These are phyloP conservation scores for Mollisia scopiformis DNA, from an alignment of 2,329 filamentous ascomycete species.

Conservation along the genomic window DNA sequence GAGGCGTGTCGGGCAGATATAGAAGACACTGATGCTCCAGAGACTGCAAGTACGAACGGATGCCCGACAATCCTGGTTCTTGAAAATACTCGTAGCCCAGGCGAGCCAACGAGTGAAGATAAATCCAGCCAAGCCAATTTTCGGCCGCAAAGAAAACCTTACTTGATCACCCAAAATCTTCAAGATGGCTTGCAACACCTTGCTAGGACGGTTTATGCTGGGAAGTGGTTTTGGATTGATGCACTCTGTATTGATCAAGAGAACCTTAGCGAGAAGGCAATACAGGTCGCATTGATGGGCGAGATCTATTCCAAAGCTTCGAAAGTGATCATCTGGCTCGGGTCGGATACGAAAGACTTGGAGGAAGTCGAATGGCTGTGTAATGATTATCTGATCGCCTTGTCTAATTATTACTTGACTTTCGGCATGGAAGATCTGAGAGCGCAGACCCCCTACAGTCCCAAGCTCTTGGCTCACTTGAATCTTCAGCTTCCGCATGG, in stretches of 20 bases:
- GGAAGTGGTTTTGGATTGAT: background rate
- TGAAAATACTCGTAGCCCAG: background rate
- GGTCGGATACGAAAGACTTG: background rate
- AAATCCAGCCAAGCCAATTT: background rate
- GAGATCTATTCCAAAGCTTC: constrained; percentile 1
- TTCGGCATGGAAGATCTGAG: background rate
- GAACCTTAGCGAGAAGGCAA: background rate
- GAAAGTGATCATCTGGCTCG: background rate
- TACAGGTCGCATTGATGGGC: background rate
- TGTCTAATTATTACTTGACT: background rate
- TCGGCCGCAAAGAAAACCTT: background rate
- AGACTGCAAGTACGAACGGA: background rate
- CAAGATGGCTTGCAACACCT: background rate
- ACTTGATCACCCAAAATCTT: background rate
- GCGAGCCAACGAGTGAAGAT: background rate
- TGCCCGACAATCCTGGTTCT: background rate
- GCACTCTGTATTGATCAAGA: background rate
- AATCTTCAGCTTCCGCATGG: background rate
- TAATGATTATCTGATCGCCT: background rate
- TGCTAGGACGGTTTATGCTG: background rate
- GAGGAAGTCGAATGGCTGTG: background rate
- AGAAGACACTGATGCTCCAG: background rate
- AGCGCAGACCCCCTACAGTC: background rate
- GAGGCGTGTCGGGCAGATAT: background rate
- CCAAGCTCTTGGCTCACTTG: background rate